Evolutionary conservation across 805 yeast species (phyloP), one percentile per base, ranked within the genome.

Genomic region (Starmerella floricola): DNA sequence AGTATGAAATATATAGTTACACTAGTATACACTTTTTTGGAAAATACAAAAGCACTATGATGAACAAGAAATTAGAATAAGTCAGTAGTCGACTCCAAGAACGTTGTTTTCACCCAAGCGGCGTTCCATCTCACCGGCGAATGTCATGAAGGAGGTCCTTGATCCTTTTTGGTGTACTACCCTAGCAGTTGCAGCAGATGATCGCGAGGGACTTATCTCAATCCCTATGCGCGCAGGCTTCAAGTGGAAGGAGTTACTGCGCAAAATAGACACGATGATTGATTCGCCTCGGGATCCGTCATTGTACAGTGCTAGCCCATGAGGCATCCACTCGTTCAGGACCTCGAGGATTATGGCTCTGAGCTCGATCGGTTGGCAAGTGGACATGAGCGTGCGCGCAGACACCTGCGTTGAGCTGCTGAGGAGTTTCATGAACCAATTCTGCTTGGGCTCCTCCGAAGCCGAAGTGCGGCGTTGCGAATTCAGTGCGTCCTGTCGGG

Each of bases 351-450:
- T 44, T 11, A 54, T 51, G n/a, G 51, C 55, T 10, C 57, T 52
- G 23, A 63, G 55, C 33, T 54, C 52, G 16, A 50, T 47, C 24
- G 53, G 51, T 13, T 50, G 42, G 40, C 59, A 44, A 6, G 49
- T 42, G 6, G 64, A 55, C 28, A 51, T 48, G 12, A 62, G 46
- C 2, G 55, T 45, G 45, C 54, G 53, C 34, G 50, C 20, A 15
- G 49, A 26, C n/a, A 44, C 16, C 28, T 31, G 48, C 17, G 47
- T 21, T 2, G 46, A 13, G 30, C 49, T 26, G 30, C 48, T 37
- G 20, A 57, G 45, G 49, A 61, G 47, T 50, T 58, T 60, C 59
- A 61, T 54, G 48, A 61, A 57, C 65, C 65, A 61, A 45, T 58
- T 61, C 51, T 61, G 64, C 34, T 51, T 50, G 17, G 58, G 55